Conservation (phyloP, 2,329 filamentous ascomycete species). For the Xylaria sp. region DNA sequence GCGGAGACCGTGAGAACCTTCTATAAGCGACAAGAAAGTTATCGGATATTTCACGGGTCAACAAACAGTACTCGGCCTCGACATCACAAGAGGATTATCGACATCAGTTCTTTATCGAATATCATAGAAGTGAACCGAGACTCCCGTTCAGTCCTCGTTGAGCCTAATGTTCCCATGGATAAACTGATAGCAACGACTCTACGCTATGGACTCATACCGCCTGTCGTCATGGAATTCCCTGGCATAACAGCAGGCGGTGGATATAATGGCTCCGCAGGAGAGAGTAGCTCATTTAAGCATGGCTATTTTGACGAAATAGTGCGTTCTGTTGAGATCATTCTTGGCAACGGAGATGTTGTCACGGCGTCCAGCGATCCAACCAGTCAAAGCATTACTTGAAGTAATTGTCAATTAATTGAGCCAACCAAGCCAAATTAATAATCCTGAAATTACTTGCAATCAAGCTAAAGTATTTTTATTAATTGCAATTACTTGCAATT, state of each 20-base stretch:
- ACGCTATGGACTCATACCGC: constrained; percentile 66
- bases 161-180: constrained; percentile 77
- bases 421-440: too few relatives aligned
- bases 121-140: constrained; percentile 69
- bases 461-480: too few relatives aligned
- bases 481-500: too few relatives aligned
- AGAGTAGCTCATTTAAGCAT: constrained; percentile 74
- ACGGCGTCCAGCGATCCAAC: too few relatives aligned
- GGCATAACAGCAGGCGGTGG: constrained; percentile 76
- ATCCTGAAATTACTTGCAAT: too few relatives aligned
- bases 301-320: constrained; percentile 73
- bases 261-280: constrained; percentile 73
- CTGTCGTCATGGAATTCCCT: constrained; percentile 76
- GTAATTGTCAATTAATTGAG: too few relatives aligned
- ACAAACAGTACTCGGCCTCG: constrained; percentile 78
- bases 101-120: constrained; percentile 71
- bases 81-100: constrained; percentile 66
- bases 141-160: constrained; percentile 68
- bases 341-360: constrained; percentile 68
- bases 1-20: constrained; percentile 58
- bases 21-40: constrained; percentile 61
- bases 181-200: constrained; percentile 67
- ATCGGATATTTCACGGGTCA: constrained; percentile 80
- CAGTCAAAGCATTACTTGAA: too few relatives aligned
- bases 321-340: constrained; percentile 71